phyloP scores from a whole-genome alignment of 169 alveolate genomes.

The Cryptosporidium sp. region DNA sequence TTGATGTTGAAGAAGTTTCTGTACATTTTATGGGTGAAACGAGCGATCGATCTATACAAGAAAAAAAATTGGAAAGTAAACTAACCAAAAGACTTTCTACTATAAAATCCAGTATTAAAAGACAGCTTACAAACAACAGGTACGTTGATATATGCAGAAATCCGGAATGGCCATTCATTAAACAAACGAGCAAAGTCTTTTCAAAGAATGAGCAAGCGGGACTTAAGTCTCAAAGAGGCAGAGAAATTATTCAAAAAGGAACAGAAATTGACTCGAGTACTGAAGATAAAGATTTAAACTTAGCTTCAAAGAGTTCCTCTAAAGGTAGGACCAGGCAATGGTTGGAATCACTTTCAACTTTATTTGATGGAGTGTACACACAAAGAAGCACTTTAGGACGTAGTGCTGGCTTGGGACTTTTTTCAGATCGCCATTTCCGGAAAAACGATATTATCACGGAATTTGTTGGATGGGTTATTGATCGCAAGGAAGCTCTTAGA shows the following conservation, averaged over 20 bases:
- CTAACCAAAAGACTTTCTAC: not conserved
- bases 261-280: not conserved
- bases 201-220: constrained; percentile 24
- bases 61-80: not conserved
- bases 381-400: constrained; percentile 81
- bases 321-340: constrained; percentile 58
- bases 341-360: constrained; percentile 72
- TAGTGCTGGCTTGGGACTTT: constrained; percentile 80
- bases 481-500: constrained; percentile 79
- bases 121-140: constrained; percentile 61
- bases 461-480: constrained; percentile 82
- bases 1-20: not conserved
- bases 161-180: constrained; percentile 71
- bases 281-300: constrained; percentile 7
- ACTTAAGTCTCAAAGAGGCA: not conserved
- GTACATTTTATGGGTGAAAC: not conserved
- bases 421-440: constrained; percentile 77
- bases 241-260: not conserved
- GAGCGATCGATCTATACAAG: not conserved
- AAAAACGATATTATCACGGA: constrained; percentile 78
- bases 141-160: constrained; percentile 68
- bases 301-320: constrained; percentile 1
- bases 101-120: constrained; percentile 31
- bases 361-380: constrained; percentile 80
- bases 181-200: constrained; percentile 22